phyloP scores from a whole-genome alignment of 768 basidiomycete genomes.

The Sporobolomyces pararoseus region DNA sequence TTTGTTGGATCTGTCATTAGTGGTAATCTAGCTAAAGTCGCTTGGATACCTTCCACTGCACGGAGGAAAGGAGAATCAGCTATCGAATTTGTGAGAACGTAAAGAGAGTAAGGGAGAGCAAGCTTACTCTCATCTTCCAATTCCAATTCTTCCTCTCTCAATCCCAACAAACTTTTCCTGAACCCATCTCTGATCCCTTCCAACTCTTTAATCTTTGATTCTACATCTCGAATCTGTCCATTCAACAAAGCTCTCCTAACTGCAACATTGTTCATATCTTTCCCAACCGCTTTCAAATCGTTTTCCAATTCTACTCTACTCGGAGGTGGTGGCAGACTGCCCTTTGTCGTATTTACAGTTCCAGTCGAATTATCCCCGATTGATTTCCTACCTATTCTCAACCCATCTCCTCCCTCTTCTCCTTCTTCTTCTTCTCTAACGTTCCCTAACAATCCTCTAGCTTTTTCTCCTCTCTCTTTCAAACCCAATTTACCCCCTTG shows the following conservation, averaged over 20 bases:
- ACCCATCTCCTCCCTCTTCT: conserved; percentile 57
- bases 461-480: conserved; percentile 71
- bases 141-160: conserved; percentile 93
- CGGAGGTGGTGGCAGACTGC: neutral
- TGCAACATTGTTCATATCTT: conserved; percentile 88
- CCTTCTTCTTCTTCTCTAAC: conserved; percentile 49
- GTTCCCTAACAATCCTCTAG: conserved; percentile 65
- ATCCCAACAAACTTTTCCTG: conserved; percentile 72
- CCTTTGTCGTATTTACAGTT: no score
- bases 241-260: conserved; percentile 78
- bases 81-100: neutral
- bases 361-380: no score
- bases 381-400: conserved; percentile 47
- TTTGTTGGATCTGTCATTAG: neutral
- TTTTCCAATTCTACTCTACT: conserved; percentile 61
- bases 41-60: conserved; percentile 81
- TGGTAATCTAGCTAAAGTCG: conserved; percentile 11
- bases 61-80: neutral
- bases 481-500: conserved; percentile 63
- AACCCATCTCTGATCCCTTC: conserved; percentile 74
- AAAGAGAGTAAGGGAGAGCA: neutral
- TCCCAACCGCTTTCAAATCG: conserved; percentile 78
- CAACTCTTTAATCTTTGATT: conserved; percentile 79
- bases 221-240: conserved; percentile 82
- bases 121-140: conserved; percentile 88